Percentiles rank a stretch among this genome's conserved stretches.
Evolutionary conservation across 169 alveolate species (phyloP).

Genomic region (Eimeria praecox): DNA sequence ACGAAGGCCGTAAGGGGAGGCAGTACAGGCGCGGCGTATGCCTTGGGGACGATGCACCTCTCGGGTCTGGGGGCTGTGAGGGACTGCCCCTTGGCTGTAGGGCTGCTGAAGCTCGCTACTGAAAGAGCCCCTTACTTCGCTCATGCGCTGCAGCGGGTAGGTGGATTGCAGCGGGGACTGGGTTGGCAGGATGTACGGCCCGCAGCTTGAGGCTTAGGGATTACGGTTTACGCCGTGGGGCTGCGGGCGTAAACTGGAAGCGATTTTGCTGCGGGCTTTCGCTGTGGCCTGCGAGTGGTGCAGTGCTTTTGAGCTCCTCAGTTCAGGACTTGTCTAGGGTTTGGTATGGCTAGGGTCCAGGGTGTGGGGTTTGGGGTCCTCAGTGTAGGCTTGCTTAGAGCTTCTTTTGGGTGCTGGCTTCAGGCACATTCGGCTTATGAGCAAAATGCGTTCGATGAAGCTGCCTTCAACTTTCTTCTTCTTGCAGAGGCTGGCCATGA

Average conservation of each 20-base stretch:
- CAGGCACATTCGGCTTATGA: conserved; percentile 70
- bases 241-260: not conserved
- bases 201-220: not conserved
- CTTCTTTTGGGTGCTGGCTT: not conserved
- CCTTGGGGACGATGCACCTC: conserved; percentile 86
- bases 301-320: not conserved
- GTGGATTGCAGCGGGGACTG: not conserved
- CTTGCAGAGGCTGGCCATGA: conserved; percentile 88
- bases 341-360: not conserved
- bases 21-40: conserved; percentile 87
- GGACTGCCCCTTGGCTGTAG: conserved; percentile 84
- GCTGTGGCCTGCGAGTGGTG: not conserved
- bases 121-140: conserved; percentile 85
- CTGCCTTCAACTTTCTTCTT: conserved; percentile 83
- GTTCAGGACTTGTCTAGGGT: not conserved
- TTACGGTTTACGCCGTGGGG: not conserved
- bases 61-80: conserved; percentile 85
- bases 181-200: not conserved
- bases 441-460: conserved; percentile 74
- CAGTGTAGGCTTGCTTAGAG: not conserved
- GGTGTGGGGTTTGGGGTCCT: conserved; percentile 25
- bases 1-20: conserved; percentile 86
- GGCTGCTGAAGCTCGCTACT: conserved; percentile 83
- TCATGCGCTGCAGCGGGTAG: conserved; percentile 77
- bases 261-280: no score